These are phyloP conservation scores for Cladophialophora immunda DNA, from an alignment of 2,329 filamentous ascomycete genomes.

Conservation along the genomic window DNA sequence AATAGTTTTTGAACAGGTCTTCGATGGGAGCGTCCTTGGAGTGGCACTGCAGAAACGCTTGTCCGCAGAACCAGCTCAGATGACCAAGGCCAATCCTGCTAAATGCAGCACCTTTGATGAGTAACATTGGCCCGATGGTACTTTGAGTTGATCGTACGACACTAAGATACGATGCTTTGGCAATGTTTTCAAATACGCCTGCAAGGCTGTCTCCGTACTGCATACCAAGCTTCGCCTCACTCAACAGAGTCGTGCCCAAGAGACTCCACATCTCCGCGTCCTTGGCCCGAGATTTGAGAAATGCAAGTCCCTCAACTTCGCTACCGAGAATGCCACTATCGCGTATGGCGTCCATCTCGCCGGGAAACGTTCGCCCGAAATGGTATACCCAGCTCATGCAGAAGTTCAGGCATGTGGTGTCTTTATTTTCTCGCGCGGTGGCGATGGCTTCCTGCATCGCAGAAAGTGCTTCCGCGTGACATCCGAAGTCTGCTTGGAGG, in stretches of 20 bases:
- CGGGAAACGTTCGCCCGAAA: conserved; percentile 85
- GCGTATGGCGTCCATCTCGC: conserved; percentile 74
- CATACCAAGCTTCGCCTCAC: conserved; percentile 82
- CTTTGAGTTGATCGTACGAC: conserved; percentile 77
- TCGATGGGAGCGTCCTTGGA: conserved; percentile 71
- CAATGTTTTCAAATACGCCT: conserved; percentile 76
- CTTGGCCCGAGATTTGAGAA: conserved; percentile 84
- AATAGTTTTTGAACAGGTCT: conserved; percentile 78
- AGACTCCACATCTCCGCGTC: conserved; percentile 87
- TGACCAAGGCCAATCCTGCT: conserved; percentile 73
- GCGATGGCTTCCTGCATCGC: conserved; percentile 95
- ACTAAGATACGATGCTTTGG: conserved; percentile 83
- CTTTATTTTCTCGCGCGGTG: conserved; percentile 91
- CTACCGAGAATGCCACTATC: conserved; percentile 77
- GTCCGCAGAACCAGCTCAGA: conserved; percentile 66
- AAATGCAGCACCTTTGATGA: conserved; percentile 77
- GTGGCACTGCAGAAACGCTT: conserved; percentile 80
- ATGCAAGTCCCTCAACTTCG: conserved; percentile 81
- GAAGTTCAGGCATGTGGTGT: conserved; percentile 92
- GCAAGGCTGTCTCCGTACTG: conserved; percentile 68
- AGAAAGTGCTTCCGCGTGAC: conserved; percentile 85
- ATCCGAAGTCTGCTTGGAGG: conserved; percentile 93
- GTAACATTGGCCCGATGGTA: conserved; percentile 76
- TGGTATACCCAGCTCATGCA: conserved; percentile 96
- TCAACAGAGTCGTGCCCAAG: conserved; percentile 82